phyloP scores from a whole-genome alignment of 495 filamentous ascomycete genomes.

The Sphaerosporella brunnea region DNA sequence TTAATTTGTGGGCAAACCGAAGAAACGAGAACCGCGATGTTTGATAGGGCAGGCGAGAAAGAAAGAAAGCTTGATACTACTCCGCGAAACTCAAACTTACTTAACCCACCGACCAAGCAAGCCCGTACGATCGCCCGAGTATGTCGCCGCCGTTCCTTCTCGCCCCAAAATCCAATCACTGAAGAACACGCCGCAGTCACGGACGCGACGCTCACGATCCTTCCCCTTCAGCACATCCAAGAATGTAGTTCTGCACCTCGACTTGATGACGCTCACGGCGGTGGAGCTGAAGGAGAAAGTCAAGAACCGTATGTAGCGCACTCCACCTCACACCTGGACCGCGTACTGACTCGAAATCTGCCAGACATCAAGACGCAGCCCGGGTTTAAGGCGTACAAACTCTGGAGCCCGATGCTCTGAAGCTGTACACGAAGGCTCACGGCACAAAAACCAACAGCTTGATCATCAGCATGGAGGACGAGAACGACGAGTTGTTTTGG shows the following conservation, averaged over 20 bases:
- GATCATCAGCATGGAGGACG: constrained; percentile 27
- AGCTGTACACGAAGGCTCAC: constrained; percentile 26
- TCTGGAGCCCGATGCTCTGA: constrained; percentile 21
- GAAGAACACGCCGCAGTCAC: constrained; percentile 9
- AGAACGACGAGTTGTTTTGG: constrained; percentile 18
- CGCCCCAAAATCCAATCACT: background rate
- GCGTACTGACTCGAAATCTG: constrained; percentile 3
- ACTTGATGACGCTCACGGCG: constrained; percentile 21
- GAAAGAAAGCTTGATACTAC: too few relatives aligned
- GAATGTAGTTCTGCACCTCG: constrained; percentile 22
- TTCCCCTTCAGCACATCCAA: constrained; percentile 25
- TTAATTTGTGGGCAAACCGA: too few relatives aligned
- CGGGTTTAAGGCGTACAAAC: constrained; percentile 24
- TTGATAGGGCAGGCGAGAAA: too few relatives aligned
- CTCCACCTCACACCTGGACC: background rate
- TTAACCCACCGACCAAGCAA: constrained; percentile 3
- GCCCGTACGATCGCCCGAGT: constrained; percentile 2
- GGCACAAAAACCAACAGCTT: constrained; percentile 26
- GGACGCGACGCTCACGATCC: constrained; percentile 24
- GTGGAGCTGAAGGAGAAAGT: constrained; percentile 22
- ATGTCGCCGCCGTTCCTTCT: background rate
- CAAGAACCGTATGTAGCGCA: constrained; percentile 11
- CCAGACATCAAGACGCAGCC: constrained; percentile 15
- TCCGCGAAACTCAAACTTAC: too few relatives aligned
- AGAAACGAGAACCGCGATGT: too few relatives aligned